Conservation (phyloP, 176 grass and related monocot species). For the Tillandsia leiboldiana region DNA sequence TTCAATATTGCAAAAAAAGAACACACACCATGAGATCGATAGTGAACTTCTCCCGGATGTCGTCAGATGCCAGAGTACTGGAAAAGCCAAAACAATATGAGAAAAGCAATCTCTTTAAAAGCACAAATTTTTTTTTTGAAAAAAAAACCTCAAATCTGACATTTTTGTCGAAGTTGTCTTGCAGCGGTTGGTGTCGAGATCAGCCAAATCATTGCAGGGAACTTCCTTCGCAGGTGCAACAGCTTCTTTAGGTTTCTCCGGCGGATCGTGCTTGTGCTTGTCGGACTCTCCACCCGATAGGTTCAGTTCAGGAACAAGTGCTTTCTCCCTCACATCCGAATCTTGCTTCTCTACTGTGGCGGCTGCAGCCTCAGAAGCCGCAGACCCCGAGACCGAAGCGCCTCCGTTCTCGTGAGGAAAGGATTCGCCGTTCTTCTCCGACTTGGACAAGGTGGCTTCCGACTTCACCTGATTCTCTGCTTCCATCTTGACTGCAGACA, state of each 20-base stretch:
- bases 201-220: constrained; percentile 25
- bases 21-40: constrained; percentile 99
- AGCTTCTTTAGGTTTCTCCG: constrained; percentile 38
- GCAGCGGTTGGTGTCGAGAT: constrained; percentile 19
- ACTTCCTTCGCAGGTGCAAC: constrained; percentile 35
- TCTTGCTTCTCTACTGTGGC: constrained; percentile 18
- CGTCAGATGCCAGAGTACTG: constrained; percentile 65
- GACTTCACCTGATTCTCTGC: constrained; percentile 24
- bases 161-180: constrained; percentile 53
- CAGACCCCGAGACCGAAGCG: too few relatives aligned
- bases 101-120: constrained; percentile 1
- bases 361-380: background rate
- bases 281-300: constrained; percentile 23
- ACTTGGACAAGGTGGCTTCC: constrained; percentile 34
- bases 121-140: background rate
- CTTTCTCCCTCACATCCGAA: constrained; percentile 33
- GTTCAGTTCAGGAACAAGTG: constrained; percentile 37
- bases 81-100: background rate
- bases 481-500: constrained; percentile 22
- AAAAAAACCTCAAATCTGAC: constrained; percentile 39
- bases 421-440: constrained; percentile 38
- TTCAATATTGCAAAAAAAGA: constrained; percentile 18
- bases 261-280: constrained; percentile 26
- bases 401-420: constrained; percentile 1
- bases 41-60: constrained; percentile 71